Conservation (phyloP, 2,329 filamentous ascomycete species). For the Diplodia scrobiculata region DNA sequence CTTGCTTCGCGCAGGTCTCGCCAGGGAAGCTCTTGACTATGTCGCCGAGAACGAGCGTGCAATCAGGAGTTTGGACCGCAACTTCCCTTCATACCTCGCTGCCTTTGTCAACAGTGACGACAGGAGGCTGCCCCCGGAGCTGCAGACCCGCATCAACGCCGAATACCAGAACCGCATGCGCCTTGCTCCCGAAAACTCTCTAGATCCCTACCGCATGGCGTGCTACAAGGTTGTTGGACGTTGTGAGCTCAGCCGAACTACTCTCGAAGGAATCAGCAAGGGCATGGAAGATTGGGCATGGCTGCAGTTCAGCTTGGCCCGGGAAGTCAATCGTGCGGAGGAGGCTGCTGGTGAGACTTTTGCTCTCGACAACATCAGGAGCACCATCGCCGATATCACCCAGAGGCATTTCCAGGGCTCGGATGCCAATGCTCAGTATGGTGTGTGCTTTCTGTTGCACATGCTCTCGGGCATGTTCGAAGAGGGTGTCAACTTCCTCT, state of each 20-base stretch:
- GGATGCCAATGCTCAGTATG: slow-evolving; percentile 79
- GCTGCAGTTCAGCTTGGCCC: slow-evolving; percentile 65
- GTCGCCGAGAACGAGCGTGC: slow-evolving; percentile 76
- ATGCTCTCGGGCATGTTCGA: slow-evolving; percentile 91
- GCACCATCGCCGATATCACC: slow-evolving; percentile 83
- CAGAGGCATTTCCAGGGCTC: slow-evolving; percentile 80
- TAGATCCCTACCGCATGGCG: slow-evolving; percentile 93
- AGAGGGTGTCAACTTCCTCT: slow-evolving; percentile 86
- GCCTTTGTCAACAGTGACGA: slow-evolving; percentile 78
- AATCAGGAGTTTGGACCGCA: slow-evolving; percentile 88
- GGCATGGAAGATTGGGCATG: slow-evolving; percentile 68
- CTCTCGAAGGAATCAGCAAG: slow-evolving; percentile 60
- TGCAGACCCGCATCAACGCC: slow-evolving; percentile 84
- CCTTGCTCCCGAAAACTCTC: slow-evolving; percentile 80
- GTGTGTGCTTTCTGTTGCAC: slow-evolving; percentile 91
- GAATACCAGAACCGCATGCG: slow-evolving; percentile 85
- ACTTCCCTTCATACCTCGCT: slow-evolving; percentile 84
- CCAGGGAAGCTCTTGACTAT: slow-evolving; percentile 82
- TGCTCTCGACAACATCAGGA: slow-evolving; percentile 69
- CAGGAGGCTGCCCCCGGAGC: slow-evolving; percentile 71
- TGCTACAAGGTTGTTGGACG: slow-evolving; percentile 97
- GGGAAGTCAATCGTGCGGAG: slow-evolving; percentile 63
- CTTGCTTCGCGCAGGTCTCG: slow-evolving; percentile 79
- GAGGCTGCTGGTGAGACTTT: slow-evolving; percentile 65
- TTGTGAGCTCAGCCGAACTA: slow-evolving; percentile 62